Percentiles rank a stretch among this genome's conserved stretches.
These are phyloP conservation scores for Malus hybrid DNA, from an alignment of 331 rosid genomes.

Conservation along the genomic window DNA sequence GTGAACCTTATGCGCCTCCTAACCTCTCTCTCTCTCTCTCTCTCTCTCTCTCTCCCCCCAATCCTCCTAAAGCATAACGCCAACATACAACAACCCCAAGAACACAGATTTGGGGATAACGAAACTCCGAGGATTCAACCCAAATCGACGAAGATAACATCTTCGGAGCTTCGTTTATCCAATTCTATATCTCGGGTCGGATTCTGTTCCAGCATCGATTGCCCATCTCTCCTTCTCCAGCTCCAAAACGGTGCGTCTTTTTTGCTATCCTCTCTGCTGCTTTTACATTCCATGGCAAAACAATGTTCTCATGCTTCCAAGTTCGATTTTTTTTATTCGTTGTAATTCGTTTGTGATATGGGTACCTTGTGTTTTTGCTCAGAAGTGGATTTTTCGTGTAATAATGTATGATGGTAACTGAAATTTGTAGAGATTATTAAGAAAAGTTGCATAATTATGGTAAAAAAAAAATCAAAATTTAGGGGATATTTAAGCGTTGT, in stretches of 20 bases:
- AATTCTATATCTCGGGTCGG: background rate
- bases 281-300: background rate
- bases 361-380: background rate
- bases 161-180: constrained; percentile 1
- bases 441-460: background rate
- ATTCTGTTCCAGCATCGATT: background rate
- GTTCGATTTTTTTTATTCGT: background rate
- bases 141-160: background rate
- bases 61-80: background rate
- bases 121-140: constrained; percentile 1
- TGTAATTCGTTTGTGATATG: background rate
- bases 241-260: background rate
- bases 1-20: constrained; percentile 12
- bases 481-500: background rate
- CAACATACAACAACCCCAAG: background rate
- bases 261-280: background rate
- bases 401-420: background rate
- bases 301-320: background rate
- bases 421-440: background rate
- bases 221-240: background rate
- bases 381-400: background rate
- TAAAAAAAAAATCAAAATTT: background rate
- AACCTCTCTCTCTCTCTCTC: background rate
- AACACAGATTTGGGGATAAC: background rate
- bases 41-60: background rate